Conservation (phyloP, 164 flowering plant species). For the Amborella trichopoda region DNA sequence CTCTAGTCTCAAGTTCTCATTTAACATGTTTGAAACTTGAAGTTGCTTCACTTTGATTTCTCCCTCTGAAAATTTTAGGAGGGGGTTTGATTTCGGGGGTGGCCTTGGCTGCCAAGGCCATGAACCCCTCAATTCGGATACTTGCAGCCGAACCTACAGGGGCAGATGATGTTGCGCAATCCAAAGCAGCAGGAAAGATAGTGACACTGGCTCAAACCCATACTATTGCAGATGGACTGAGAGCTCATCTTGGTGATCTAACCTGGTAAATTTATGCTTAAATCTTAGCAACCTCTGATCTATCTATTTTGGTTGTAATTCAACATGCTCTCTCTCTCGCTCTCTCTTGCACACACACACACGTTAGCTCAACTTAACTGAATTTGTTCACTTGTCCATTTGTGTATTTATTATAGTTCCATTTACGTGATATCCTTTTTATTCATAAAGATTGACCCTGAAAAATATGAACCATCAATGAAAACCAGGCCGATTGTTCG, state of each 20-base stretch:
- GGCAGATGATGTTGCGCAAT: slow-evolving; percentile 86
- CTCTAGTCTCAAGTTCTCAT: background rate
- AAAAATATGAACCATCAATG: background rate
- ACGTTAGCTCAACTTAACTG: too few species aligned
- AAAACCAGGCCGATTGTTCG: slow-evolving; percentile 80
- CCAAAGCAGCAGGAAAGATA: slow-evolving; percentile 69
- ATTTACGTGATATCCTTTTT: too few species aligned
- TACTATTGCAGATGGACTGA: slow-evolving; percentile 89
- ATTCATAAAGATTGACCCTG: too few species aligned
- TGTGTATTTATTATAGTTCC: too few species aligned
- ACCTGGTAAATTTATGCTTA: slow-evolving; percentile 90
- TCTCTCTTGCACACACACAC: too few species aligned
- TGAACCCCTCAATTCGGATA: slow-evolving; percentile 64
- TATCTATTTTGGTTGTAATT: too few species aligned
- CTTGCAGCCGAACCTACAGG: slow-evolving; percentile 90
- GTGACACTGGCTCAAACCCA: slow-evolving; percentile 48
- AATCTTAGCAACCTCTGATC: too few species aligned
- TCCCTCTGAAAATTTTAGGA: slow-evolving; percentile 27
- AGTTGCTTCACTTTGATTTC: background rate
- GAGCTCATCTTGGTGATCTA: slow-evolving; percentile 74
- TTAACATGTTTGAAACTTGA: too few species aligned
- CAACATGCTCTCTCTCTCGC: too few species aligned
- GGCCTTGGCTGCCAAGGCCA: slow-evolving; percentile 81
- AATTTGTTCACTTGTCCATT: too few species aligned
- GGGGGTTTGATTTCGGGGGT: slow-evolving; percentile 93